phyloP scores from a whole-genome alignment of 257 asterid species.

The Lantana camara region DNA sequence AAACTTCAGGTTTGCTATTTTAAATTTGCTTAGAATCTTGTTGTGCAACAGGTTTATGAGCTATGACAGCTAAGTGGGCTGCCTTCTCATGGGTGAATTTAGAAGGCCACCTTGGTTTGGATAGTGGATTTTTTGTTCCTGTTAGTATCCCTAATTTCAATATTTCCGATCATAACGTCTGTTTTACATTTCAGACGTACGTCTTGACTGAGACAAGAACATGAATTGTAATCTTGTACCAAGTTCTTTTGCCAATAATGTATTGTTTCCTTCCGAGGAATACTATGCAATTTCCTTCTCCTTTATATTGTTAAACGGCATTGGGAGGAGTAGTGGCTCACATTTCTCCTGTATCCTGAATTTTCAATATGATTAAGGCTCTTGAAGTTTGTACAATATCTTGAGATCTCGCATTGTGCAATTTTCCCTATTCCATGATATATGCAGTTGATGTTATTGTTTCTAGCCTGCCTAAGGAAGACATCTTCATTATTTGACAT shows the following conservation, averaged over 20 bases:
- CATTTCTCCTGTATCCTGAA: slow-evolving; percentile 10
- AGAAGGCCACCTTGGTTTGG: slow-evolving; percentile 26
- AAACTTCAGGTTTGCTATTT: not conserved
- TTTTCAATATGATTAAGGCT: slow-evolving; percentile 21
- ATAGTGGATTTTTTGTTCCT: slow-evolving; percentile 12
- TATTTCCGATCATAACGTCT: not conserved
- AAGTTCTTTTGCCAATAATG: slow-evolving; percentile 34
- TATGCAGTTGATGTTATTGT: not conserved
- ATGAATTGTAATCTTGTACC: slow-evolving; percentile 20
- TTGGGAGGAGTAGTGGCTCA: slow-evolving; percentile 17
- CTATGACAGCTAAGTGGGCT: slow-evolving; percentile 26
- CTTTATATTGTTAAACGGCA: slow-evolving; percentile 12
- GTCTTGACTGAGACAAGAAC: slow-evolving; percentile 14
- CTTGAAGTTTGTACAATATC: slow-evolving; percentile 22
- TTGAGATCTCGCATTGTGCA: not conserved
- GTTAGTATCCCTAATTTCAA: not conserved
- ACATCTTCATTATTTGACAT: not conserved
- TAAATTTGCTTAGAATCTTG: slow-evolving; percentile 6
- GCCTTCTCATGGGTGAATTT: slow-evolving; percentile 21
- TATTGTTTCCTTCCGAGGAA: slow-evolving; percentile 26
- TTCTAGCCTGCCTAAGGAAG: not conserved
- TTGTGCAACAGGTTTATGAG: slow-evolving; percentile 34
- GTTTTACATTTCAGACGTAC: not conserved
- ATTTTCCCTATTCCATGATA: not conserved
- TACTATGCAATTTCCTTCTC: slow-evolving; percentile 22